Evolutionary conservation across 352 stramenopile species (phyloP).

Genomic region (Pythium biforme): DNA sequence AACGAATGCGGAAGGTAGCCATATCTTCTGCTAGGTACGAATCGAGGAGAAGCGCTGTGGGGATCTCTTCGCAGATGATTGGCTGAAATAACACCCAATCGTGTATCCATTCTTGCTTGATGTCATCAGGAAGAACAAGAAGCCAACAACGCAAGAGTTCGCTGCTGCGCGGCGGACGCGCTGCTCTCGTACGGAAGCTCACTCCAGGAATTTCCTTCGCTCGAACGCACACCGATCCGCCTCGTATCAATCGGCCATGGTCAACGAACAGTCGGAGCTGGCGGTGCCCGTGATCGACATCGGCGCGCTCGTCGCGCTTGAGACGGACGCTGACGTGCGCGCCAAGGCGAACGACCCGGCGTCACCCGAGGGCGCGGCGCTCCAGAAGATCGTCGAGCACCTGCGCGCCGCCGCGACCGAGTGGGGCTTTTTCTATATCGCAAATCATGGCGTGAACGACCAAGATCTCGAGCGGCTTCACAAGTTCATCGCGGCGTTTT

Average conservation of each 20-base stretch:
- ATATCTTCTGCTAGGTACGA: neutral
- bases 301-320: neutral
- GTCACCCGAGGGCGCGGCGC: neutral
- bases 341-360: neutral
- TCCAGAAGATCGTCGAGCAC: constrained; percentile 40
- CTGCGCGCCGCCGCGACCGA: constrained; percentile 55
- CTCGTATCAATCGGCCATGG: neutral
- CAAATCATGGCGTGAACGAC: constrained; percentile 67
- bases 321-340: neutral
- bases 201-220: too few relatives aligned
- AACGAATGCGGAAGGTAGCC: neutral
- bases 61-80: neutral
- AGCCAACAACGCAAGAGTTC: too few relatives aligned
- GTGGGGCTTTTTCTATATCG: constrained; percentile 94
- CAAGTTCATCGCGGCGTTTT: constrained; percentile 69
- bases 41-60: neutral
- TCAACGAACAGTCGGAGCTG: neutral
- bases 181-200: too few relatives aligned
- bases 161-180: too few relatives aligned
- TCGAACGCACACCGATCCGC: too few relatives aligned
- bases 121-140: neutral
- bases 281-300: constrained; percentile 3
- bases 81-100: neutral
- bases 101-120: neutral
- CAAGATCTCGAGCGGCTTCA: constrained; percentile 66